Percentiles rank a stretch among this genome's conserved stretches.
These are phyloP conservation scores for Zalaria obscura DNA, from an alignment of 2,329 filamentous ascomycete genomes.

Conservation along the genomic window DNA sequence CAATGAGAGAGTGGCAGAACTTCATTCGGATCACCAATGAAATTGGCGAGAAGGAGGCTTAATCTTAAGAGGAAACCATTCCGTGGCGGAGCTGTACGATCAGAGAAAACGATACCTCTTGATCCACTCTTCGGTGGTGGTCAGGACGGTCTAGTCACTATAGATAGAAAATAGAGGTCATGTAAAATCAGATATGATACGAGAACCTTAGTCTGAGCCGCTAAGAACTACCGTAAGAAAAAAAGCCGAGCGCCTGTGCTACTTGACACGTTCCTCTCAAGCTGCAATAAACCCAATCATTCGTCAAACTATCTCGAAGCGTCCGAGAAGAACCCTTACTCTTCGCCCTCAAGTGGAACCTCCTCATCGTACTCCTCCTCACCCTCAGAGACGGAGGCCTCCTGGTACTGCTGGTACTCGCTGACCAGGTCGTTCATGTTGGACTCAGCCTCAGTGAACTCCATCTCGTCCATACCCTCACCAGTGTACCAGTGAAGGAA, in stretches of 20 bases:
- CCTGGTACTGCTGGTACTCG: slow-evolving; percentile 99
- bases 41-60: not conserved
- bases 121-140: no score
- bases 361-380: slow-evolving; percentile 95
- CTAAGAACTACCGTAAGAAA: slow-evolving; percentile 1
- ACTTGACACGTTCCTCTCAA: slow-evolving; percentile 1
- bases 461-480: slow-evolving; percentile 99
- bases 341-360: slow-evolving; percentile 56
- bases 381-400: slow-evolving; percentile 91
- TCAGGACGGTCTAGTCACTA: no score
- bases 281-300: not conserved
- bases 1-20: slow-evolving; percentile 66
- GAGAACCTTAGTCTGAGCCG: not conserved
- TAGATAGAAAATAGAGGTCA: no score
- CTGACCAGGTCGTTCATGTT: slow-evolving; percentile 99
- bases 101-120: no score
- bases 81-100: no score
- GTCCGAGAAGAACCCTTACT: slow-evolving; percentile 32
- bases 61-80: no score
- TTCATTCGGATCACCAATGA: slow-evolving; percentile 73
- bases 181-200: not conserved
- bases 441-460: slow-evolving; percentile 99
- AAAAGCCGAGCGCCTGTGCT: slow-evolving; percentile 5
- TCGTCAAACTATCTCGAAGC: not conserved
- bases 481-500: slow-evolving; percentile 99